Evolutionary conservation across 371 early-diverging fungal genomes (phyloP).

Genomic region (Apophysomyces sp.): DNA sequence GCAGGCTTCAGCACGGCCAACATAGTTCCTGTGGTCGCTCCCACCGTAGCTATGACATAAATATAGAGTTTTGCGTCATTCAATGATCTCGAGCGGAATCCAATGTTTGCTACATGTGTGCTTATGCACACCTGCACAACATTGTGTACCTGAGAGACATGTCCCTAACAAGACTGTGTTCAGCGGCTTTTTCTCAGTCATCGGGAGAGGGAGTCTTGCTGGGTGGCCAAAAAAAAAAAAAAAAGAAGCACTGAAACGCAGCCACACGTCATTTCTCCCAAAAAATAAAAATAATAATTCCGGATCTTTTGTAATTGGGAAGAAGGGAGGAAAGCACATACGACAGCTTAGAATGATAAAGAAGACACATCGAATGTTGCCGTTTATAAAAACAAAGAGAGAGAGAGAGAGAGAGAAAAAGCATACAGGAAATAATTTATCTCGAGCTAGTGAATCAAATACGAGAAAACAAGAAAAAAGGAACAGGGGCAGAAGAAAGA

Average conservation of each 20-base stretch:
- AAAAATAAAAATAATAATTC: no score
- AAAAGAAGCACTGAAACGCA: neutral
- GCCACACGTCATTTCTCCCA: no score
- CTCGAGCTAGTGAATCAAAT: conserved; percentile 7
- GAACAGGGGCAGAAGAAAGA: conserved; percentile 57
- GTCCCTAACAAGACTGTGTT: neutral
- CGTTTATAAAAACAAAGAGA: neutral
- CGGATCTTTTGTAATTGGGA: no score
- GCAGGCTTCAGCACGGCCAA: conserved; percentile 45
- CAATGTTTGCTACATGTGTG: neutral
- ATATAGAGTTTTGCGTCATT: neutral
- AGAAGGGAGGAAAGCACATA: no score
- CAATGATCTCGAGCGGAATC: neutral
- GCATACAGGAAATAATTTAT: neutral
- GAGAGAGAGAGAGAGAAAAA: no score
- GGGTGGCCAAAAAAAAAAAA: no score
- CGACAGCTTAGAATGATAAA: neutral
- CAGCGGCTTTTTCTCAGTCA: neutral
- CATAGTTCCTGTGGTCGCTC: conserved; percentile 51
- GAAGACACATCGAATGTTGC: neutral
- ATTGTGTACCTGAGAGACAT: neutral
- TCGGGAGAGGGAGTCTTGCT: neutral
- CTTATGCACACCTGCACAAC: neutral
- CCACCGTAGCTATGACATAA: conserved; percentile 24
- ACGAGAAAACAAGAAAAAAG: conserved; percentile 37